Conservation (phyloP, 1,284 basidiomycete species). For the Erythrobasidium hasegawianum region DNA sequence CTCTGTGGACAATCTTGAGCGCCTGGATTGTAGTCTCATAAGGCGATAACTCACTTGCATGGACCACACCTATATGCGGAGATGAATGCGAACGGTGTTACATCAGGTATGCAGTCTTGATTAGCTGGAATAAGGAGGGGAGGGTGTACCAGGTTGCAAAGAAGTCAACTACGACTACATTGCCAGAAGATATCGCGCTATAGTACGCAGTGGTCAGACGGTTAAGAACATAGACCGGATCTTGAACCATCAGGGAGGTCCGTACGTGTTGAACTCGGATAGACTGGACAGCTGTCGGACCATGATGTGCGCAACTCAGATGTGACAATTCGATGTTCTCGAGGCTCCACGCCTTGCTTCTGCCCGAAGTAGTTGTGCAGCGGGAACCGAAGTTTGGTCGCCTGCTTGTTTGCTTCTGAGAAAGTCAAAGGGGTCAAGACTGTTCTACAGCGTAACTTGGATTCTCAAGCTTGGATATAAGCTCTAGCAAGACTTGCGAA, state of each 20-base stretch:
- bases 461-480: no score
- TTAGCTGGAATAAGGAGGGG: not conserved
- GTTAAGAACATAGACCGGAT: no score
- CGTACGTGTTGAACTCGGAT: slow-evolving; percentile 32
- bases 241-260: not conserved
- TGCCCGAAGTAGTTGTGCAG: no score
- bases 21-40: not conserved
- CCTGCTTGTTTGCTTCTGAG: no score
- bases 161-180: slow-evolving; percentile 33
- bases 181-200: slow-evolving; percentile 9
- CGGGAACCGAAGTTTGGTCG: no score
- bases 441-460: no score
- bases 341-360: no score
- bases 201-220: not conserved
- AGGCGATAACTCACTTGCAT: slow-evolving; percentile 1
- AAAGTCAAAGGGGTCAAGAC: no score
- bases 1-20: not conserved
- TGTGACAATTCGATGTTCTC: no score
- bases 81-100: not conserved
- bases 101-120: not conserved
- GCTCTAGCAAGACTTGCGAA: no score
- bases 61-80: slow-evolving; percentile 11
- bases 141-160: slow-evolving; percentile 20
- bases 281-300: slow-evolving; percentile 14
- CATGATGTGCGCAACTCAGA: not conserved